Percentiles rank a stretch among this genome's conserved stretches.
phyloP scores from a whole-genome alignment of 495 filamentous ascomycete species.

The Glutinoglossum americanum region DNA sequence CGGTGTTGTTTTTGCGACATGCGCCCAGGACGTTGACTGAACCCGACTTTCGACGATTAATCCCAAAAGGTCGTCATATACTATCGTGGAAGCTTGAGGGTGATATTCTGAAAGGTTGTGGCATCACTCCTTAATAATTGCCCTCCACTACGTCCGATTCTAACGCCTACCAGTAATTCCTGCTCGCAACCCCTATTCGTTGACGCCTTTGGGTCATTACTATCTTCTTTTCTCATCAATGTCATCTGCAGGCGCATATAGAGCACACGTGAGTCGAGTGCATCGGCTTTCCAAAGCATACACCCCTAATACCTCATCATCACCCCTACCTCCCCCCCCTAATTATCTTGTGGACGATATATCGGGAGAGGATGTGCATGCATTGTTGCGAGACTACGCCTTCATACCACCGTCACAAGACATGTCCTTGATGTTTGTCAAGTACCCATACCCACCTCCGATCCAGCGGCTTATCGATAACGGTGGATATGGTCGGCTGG shows the following conservation, averaged over 20 bases:
- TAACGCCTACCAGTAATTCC: slow-evolving; percentile 20
- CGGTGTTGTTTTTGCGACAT: slow-evolving; percentile 27
- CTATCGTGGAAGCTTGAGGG: slow-evolving; percentile 33
- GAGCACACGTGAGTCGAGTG: slow-evolving; percentile 22
- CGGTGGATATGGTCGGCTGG: slow-evolving; percentile 11
- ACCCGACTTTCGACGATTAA: slow-evolving; percentile 40
- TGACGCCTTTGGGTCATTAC: slow-evolving; percentile 31
- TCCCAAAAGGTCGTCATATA: slow-evolving; percentile 36
- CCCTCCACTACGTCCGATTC: not conserved
- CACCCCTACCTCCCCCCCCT: slow-evolving; percentile 14
- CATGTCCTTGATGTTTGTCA: slow-evolving; percentile 12
- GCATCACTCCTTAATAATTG: not conserved
- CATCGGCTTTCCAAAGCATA: slow-evolving; percentile 21
- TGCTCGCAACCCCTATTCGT: slow-evolving; percentile 28
- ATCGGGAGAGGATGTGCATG: slow-evolving; percentile 23
- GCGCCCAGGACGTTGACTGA: slow-evolving; percentile 31
- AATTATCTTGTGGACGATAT: slow-evolving; percentile 11
- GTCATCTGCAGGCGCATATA: slow-evolving; percentile 32
- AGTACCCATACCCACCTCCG: slow-evolving; percentile 8
- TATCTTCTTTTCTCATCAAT: slow-evolving; percentile 37
- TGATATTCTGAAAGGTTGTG: slow-evolving; percentile 23
- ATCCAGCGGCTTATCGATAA: slow-evolving; percentile 11
- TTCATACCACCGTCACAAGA: slow-evolving; percentile 24
- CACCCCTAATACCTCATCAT: slow-evolving; percentile 13
- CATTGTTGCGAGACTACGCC: slow-evolving; percentile 25